phyloP scores from a whole-genome alignment of 768 basidiomycete genomes.

The Tylopilus plumbeoviolaceoides region DNA sequence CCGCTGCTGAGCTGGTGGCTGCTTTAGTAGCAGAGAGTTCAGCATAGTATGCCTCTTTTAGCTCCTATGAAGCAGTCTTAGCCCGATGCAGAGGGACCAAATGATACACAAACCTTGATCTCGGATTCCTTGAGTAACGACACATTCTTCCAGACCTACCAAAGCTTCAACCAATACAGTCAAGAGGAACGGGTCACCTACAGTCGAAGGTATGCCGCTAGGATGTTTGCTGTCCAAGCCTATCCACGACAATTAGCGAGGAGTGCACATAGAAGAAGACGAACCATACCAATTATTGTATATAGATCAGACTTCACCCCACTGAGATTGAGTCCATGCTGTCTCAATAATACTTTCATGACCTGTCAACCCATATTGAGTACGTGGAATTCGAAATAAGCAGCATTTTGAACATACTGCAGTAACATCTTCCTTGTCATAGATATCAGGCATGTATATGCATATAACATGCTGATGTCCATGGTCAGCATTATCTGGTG shows the following conservation, averaged over 20 bases:
- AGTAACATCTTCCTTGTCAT: constrained; percentile 55
- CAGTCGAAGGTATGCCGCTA: constrained; percentile 69
- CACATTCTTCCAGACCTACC: constrained; percentile 65
- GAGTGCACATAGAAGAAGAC: background rate
- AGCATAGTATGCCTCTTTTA: constrained; percentile 61
- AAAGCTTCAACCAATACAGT: background rate
- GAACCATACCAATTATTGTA: constrained; percentile 50
- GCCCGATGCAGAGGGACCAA: background rate
- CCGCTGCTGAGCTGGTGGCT: constrained; percentile 17
- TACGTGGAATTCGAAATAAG: background rate
- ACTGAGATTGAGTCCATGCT: constrained; percentile 60
- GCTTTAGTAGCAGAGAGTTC: constrained; percentile 36
- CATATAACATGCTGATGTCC: constrained; percentile 65
- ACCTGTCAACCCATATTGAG: constrained; percentile 34
- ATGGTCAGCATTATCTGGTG: constrained; percentile 41
- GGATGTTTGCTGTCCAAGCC: constrained; percentile 76
- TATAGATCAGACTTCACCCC: constrained; percentile 75
- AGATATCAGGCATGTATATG: constrained; percentile 68
- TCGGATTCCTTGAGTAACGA: constrained; percentile 56
- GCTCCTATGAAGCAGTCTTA: constrained; percentile 36
- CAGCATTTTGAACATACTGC: constrained; percentile 35
- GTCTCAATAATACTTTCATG: constrained; percentile 62
- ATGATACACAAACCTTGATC: constrained; percentile 47
- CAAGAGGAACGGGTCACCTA: constrained; percentile 24
- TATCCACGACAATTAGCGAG: constrained; percentile 20